Conservation (phyloP, 2,329 filamentous ascomycete genomes). For the Calonectria pseudoturangicola region DNA sequence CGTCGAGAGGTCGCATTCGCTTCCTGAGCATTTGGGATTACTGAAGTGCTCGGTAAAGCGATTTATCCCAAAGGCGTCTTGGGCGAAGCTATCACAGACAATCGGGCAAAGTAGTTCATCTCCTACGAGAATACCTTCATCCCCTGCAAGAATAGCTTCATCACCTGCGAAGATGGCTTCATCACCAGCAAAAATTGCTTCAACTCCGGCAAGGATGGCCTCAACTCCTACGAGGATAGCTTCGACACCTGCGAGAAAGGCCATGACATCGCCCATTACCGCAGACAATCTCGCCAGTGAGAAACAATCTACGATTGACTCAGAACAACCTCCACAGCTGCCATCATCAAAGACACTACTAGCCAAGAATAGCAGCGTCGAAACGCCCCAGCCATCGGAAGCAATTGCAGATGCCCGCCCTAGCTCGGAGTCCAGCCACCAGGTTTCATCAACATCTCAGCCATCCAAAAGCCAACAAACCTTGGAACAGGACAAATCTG, state of each 20-base stretch:
- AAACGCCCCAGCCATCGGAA: slow-evolving; percentile 15
- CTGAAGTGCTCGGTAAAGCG: slow-evolving; percentile 50
- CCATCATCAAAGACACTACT: background rate
- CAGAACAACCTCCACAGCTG: background rate
- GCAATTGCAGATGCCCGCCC: slow-evolving; percentile 1
- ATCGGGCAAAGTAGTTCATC: slow-evolving; percentile 32
- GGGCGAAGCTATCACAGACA: slow-evolving; percentile 48
- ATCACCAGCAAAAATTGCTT: background rate
- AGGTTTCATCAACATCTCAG: slow-evolving; percentile 1
- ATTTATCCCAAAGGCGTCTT: slow-evolving; percentile 52
- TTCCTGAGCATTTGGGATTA: slow-evolving; percentile 33
- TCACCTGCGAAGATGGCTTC: background rate
- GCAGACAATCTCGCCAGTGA: background rate
- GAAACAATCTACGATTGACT: background rate
- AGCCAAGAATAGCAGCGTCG: background rate
- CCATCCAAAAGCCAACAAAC: background rate
- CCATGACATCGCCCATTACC: background rate
- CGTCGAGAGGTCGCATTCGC: background rate
- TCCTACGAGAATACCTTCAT: background rate
- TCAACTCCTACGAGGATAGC: background rate
- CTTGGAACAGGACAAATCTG: background rate
- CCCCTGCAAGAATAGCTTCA: background rate
- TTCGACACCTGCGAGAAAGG: too few species aligned
- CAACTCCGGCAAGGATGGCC: background rate
- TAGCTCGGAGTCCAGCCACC: background rate